phyloP scores from a whole-genome alignment of 139 green algal genomes.

The Gonium pectorale region DNA sequence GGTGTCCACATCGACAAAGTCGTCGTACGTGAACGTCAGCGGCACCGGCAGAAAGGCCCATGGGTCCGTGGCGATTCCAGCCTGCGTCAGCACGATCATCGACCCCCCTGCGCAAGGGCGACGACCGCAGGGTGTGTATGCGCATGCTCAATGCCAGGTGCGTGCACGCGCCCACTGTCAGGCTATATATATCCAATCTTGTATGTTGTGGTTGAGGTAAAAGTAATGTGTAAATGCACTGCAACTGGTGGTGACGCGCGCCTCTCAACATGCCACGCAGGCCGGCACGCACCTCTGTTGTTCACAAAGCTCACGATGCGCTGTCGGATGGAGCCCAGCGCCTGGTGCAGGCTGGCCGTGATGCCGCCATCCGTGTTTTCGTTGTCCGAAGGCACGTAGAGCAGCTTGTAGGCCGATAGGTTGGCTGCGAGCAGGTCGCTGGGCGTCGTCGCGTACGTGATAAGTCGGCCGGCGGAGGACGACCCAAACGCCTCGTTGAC shows the following conservation, averaged over 20 bases:
- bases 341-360: constrained; percentile 13
- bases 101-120: neutral
- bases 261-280: too few relatives aligned
- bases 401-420: constrained; percentile 11
- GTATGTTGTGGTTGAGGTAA: too few relatives aligned
- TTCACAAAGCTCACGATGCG: constrained; percentile 40
- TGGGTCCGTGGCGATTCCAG: neutral
- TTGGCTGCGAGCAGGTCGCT: neutral
- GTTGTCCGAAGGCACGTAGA: constrained; percentile 4
- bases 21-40: neutral
- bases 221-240: neutral
- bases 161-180: neutral
- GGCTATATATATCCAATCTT: neutral
- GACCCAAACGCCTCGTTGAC: neutral
- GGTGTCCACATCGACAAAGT: neutral
- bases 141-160: too few relatives aligned
- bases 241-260: neutral
- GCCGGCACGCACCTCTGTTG: neutral
- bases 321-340: neutral
- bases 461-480: neutral
- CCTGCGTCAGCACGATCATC: neutral
- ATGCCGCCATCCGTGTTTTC: constrained; percentile 13
- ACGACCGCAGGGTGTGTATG: too few relatives aligned
- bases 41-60: constrained; percentile 5
- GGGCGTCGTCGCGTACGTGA: neutral